phyloP scores from a whole-genome alignment of 2,329 filamentous ascomycete genomes.

The Microthyrium microscopicum region DNA sequence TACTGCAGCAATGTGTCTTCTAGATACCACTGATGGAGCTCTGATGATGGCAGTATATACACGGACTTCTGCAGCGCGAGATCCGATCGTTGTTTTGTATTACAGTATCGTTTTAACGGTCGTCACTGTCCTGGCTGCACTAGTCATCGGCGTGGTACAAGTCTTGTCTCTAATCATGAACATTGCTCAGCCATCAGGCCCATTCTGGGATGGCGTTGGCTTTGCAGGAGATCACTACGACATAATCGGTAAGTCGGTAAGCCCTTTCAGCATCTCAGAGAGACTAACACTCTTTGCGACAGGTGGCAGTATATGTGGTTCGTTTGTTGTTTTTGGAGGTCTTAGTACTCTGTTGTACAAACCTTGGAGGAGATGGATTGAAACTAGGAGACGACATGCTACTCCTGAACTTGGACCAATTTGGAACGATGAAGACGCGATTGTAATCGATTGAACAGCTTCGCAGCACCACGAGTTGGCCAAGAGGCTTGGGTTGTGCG shows the following conservation, averaged over 20 bases:
- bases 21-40: slow-evolving; percentile 85
- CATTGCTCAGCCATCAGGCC: slow-evolving; percentile 47
- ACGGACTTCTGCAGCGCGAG: slow-evolving; percentile 56
- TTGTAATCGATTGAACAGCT: no score
- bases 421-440: no score
- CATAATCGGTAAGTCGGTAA: slow-evolving; percentile 42
- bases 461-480: no score
- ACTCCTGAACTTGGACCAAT: no score
- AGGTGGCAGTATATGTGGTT: slow-evolving; percentile 61
- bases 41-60: slow-evolving; percentile 93
- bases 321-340: slow-evolving; percentile 63
- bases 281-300: not conserved
- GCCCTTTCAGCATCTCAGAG: not conserved
- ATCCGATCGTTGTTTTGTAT: slow-evolving; percentile 80
- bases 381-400: slow-evolving; percentile 23
- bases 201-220: slow-evolving; percentile 83
- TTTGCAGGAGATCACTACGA: slow-evolving; percentile 67
- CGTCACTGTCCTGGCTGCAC: slow-evolving; percentile 68
- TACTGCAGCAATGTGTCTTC: slow-evolving; percentile 85
- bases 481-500: no score
- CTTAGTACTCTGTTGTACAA: slow-evolving; percentile 60
- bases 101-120: slow-evolving; percentile 79
- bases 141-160: slow-evolving; percentile 76
- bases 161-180: slow-evolving; percentile 57
- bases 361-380: slow-evolving; percentile 55